Base-by-base conservation (phyloP, 163 green algal genomes). In the Chloromonas sp. region DNA sequence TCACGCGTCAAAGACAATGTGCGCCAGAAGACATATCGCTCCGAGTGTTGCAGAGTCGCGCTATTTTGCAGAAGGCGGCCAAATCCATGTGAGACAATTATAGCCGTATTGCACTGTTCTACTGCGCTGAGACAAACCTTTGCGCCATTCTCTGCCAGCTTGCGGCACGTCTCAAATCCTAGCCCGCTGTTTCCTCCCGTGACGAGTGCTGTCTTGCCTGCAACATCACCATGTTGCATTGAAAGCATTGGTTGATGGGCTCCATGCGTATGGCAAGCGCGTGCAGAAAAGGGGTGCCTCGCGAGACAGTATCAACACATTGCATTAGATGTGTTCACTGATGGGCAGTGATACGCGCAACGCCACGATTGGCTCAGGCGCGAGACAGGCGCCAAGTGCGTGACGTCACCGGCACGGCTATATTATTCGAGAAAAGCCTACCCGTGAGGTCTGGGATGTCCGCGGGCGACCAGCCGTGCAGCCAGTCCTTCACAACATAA, bases 101-200 rank as follows among this genome's bases (percentile, higher is more conserved):
- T 15, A 81, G 14, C 11, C 11, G 14, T 36, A 58, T 15, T 36
- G 11, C 74, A 80, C 36, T 11, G 3, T 8, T 36, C 36, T 36
- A 36, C 36, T 36, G 14, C 11, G 74, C 74, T 80, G 14, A 14
- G 36, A 36, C 78, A 57, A 60, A 74, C 81, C 0, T 70, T 70
- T n/a, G 77, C 78, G 81, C 85, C 84, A 77, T 88, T 88, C 82
- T 86, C 66, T 62, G 77, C 85, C 76, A 88, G 82, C 81, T 88
- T 88, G 79, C 79, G 79, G 79, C 79, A 82, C 3, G 59, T 82
- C 59, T 58, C 79, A 11, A 71, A 70, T 14, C 85, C 85, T 5
- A 88, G 82, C 66, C 85, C 85, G 62, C 81, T 86, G 85, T 84
- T 88, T 76, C 85, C 85, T 2, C 85, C 85, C 3, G 85, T 88